Evolutionary conservation across 345 rosid genomes (phyloP), one percentile per base, ranked within the genome.

Genomic region (Eucalyptus brandiana): DNA sequence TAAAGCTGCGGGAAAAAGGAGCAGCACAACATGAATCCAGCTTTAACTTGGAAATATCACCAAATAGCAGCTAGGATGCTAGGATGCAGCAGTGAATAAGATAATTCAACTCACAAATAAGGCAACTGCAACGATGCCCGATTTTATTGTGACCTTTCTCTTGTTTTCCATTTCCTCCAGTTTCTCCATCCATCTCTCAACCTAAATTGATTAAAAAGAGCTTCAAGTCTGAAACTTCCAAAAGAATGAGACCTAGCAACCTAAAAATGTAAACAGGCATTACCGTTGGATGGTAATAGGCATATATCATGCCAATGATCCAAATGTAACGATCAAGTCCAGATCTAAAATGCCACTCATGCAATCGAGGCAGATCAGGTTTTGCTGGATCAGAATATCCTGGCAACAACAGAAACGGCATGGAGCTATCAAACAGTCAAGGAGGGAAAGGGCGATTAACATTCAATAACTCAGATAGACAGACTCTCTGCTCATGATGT

Each of bases 341-440:
- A 47, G 99, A 97, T 96, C 99, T 96, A 93, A 98, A 98, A 89
- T 97, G 98, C 98, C 99, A 98, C 89, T 96, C 99, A 88, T 98
- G 97, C 88, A 96, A 86, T 83, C 95, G 93, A 88, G 96, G 92
- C 48, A 98, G 98, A 92, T 96, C 96, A 2, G 97, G 99, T 91
- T 98, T 98, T 40, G 95, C 98, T 85, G 98, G 99, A 93, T 98
- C 99, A 87, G 92, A 92, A 92, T 98, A 97, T 50, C 97, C 99
- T 96, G 96, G 90, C 21, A 45, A 72, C 23, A 81, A 56, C 44
- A 72, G 26, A 91, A 76, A 12, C 28, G 58, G 30, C 72, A 50
- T 40, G 56, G 19, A n/a, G 72, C 19, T 16, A 76, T 40, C 17
- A 76, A 72, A 40, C 85, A 37, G 85, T 23, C 85, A 76, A 40